Percentiles rank a stretch among this genome's conserved stretches.
Evolutionary conservation across 805 yeast genomes (phyloP).

Genomic region (Zygosaccharomyces bisporus): DNA sequence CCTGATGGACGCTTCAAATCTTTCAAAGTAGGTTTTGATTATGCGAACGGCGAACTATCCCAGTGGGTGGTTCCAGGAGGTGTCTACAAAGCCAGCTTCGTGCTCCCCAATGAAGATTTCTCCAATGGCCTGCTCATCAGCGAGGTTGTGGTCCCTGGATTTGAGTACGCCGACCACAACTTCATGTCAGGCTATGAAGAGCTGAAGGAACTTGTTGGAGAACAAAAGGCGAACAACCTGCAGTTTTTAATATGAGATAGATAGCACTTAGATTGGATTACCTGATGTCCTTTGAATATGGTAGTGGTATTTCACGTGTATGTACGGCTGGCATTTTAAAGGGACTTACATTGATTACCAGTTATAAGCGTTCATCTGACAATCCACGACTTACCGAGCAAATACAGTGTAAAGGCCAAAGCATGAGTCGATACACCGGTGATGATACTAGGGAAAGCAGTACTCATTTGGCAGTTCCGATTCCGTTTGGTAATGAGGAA

Average conservation of each 20-base stretch:
- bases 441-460: slow-evolving; percentile 2
- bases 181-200: slow-evolving; percentile 39
- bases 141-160: slow-evolving; percentile 61
- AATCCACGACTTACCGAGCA: neutral
- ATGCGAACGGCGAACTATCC: slow-evolving; percentile 44
- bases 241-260: slow-evolving; percentile 35
- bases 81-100: slow-evolving; percentile 53
- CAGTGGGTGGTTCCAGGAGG: slow-evolving; percentile 68
- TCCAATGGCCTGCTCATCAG: slow-evolving; percentile 46
- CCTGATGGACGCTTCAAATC: slow-evolving; percentile 49
- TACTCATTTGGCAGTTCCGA: slow-evolving; percentile 6
- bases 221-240: slow-evolving; percentile 35
- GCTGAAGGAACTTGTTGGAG: slow-evolving; percentile 39
- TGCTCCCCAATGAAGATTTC: slow-evolving; percentile 39
- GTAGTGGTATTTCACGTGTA: neutral
- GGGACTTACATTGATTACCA: neutral
- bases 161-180: slow-evolving; percentile 51
- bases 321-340: neutral
- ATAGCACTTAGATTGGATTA: too few relatives aligned
- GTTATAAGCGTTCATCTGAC: neutral
- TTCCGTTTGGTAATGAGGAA: slow-evolving; percentile 8
- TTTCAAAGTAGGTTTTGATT: slow-evolving; percentile 51
- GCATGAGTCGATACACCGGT: neutral
- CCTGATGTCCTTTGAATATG: neutral
- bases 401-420: neutral